These are phyloP conservation scores for Jaminaea rosea DNA, from an alignment of 1,284 basidiomycete species.

Conservation along the genomic window DNA sequence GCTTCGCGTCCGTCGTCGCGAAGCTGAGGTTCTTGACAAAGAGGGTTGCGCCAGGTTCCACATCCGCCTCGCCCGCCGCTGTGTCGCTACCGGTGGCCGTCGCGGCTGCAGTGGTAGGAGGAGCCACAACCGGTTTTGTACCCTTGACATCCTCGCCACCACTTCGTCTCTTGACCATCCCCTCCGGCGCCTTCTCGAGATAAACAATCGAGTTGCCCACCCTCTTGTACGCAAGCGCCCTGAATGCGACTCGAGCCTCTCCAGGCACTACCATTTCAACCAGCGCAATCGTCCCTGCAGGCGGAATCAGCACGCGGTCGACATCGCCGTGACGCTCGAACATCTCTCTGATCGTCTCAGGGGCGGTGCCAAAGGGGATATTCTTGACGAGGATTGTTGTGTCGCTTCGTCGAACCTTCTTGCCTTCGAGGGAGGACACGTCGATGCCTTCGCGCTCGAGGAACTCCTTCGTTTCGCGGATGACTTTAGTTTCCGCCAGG, in stretches of 20 bases:
- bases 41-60: conserved; percentile 68
- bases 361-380: conserved; percentile 81
- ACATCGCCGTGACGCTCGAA: conserved; percentile 72
- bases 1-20: conserved; percentile 68
- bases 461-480: conserved; percentile 85
- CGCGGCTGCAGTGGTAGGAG: background rate
- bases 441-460: conserved; percentile 54
- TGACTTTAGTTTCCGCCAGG: conserved; percentile 88
- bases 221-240: conserved; percentile 73
- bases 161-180: conserved; percentile 51
- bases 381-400: conserved; percentile 90
- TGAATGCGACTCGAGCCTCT: conserved; percentile 55
- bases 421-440: conserved; percentile 36
- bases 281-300: conserved; percentile 85
- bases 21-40: conserved; percentile 93
- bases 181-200: conserved; percentile 74
- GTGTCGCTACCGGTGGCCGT: conserved; percentile 2
- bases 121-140: background rate
- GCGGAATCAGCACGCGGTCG: conserved; percentile 72
- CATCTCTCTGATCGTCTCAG: conserved; percentile 64
- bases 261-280: conserved; percentile 68
- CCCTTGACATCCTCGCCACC: background rate
- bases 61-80: conserved; percentile 13
- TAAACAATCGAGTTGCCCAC: conserved; percentile 84
- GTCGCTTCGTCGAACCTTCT: conserved; percentile 47